Evolutionary conservation across 371 early-diverging fungal genomes (phyloP).

Genomic region (Apophysomyces sp.): DNA sequence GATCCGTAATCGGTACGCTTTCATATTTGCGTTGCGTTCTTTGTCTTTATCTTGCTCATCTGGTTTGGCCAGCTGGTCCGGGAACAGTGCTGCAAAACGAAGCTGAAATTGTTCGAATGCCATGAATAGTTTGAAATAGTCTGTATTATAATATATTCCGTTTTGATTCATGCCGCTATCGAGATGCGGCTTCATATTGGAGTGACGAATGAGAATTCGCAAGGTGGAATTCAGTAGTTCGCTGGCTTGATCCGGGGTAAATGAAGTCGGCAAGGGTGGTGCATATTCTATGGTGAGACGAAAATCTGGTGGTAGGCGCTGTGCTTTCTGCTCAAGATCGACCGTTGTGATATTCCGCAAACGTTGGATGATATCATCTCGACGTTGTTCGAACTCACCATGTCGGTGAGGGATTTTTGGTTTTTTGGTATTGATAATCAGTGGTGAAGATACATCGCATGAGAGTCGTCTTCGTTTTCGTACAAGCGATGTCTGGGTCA

Average conservation of each 20-base stretch:
- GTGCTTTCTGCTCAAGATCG: slow-evolving; percentile 44
- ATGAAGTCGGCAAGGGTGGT: slow-evolving; percentile 5
- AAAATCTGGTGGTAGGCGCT: slow-evolving; percentile 24
- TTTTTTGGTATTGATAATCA: slow-evolving; percentile 26
- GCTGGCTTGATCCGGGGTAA: slow-evolving; percentile 28
- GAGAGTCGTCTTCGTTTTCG: slow-evolving; percentile 23
- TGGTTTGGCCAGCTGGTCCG: slow-evolving; percentile 27
- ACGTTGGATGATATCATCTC: slow-evolving; percentile 46
- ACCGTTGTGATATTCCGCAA: slow-evolving; percentile 36
- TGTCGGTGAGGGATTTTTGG: slow-evolving; percentile 50
- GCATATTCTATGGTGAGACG: slow-evolving; percentile 34
- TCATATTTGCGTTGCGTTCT: slow-evolving; percentile 45
- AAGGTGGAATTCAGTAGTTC: slow-evolving; percentile 31
- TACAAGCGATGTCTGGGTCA: slow-evolving; percentile 29
- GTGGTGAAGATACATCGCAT: slow-evolving; percentile 7
- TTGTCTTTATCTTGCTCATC: slow-evolving; percentile 33
- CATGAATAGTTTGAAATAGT: slow-evolving; percentile 43
- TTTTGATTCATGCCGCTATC: slow-evolving; percentile 54
- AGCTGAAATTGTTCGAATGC: slow-evolving; percentile 48
- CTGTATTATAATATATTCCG: slow-evolving; percentile 49
- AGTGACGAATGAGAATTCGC: slow-evolving; percentile 29
- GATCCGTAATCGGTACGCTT: slow-evolving; percentile 48
- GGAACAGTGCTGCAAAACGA: slow-evolving; percentile 33
- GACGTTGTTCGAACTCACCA: slow-evolving; percentile 48
- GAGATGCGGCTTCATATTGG: slow-evolving; percentile 49